Percentiles rank a stretch among this genome's conserved stretches.
These are phyloP conservation scores for Phytophthora fragariae DNA, from an alignment of 352 stramenopile genomes.

Conservation along the genomic window DNA sequence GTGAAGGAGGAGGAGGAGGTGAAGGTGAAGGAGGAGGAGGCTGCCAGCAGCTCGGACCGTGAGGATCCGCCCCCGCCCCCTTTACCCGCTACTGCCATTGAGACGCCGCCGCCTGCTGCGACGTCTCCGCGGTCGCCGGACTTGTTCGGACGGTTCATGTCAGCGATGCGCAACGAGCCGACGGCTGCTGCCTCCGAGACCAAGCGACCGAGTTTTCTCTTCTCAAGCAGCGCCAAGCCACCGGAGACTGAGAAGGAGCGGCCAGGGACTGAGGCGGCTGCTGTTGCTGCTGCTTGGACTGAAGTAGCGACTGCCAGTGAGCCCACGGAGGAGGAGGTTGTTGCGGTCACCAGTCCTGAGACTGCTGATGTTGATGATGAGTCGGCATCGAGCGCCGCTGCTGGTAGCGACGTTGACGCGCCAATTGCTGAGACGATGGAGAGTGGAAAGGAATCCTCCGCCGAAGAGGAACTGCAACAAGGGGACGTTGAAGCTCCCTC, in stretches of 20 bases:
- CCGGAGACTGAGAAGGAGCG: background rate
- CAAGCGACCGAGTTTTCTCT: background rate
- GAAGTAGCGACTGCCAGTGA: background rate
- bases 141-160: conserved; percentile 14
- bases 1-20: background rate
- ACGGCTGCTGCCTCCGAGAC: background rate
- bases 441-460: background rate
- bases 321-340: background rate
- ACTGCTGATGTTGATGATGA: too few species aligned
- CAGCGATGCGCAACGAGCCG: conserved; percentile 7
- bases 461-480: background rate
- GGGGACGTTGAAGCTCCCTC: background rate
- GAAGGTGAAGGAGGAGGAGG: background rate
- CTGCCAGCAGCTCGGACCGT: background rate
- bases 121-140: conserved; percentile 6
- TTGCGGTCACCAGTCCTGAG: background rate
- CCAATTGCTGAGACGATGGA: background rate
- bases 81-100: background rate
- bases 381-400: too few species aligned
- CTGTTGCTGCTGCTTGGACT: background rate
- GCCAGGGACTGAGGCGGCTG: background rate
- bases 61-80: background rate
- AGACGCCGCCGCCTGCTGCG: background rate
- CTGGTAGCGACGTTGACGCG: background rate
- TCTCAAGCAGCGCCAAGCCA: background rate